phyloP scores from a whole-genome alignment of 192 early-diverging fungal species.

The Funneliformis geosporum region DNA sequence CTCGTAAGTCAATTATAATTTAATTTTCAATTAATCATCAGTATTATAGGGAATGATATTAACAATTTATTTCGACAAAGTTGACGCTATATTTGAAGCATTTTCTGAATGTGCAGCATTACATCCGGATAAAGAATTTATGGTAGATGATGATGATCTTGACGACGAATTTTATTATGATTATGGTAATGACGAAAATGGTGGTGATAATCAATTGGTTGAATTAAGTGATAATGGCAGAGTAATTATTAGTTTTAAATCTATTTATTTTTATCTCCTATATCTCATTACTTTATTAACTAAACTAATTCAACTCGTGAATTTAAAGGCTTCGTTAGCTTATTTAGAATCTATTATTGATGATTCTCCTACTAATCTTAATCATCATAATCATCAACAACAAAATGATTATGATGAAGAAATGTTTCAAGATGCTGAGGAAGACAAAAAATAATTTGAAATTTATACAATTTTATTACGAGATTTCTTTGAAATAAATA shows the following conservation, averaged over 20 bases:
- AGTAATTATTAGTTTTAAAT: background rate
- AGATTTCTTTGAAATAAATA: too few relatives aligned
- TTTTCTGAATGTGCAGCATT: constrained; percentile 62
- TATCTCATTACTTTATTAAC: background rate
- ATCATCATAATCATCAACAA: background rate
- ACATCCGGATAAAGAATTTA: constrained; percentile 60
- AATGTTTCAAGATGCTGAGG: constrained; percentile 30
- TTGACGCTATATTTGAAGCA: constrained; percentile 63
- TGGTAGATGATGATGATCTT: constrained; percentile 42
- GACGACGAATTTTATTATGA: constrained; percentile 34
- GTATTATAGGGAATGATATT: background rate
- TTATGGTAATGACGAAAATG: constrained; percentile 13
- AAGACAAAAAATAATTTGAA: background rate
- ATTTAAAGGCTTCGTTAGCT: constrained; percentile 15
- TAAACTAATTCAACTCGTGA: background rate
- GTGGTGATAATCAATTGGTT: constrained; percentile 26
- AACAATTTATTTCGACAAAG: constrained; percentile 36
- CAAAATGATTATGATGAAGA: constrained; percentile 17
- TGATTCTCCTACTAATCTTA: background rate
- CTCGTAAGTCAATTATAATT: constrained; percentile 44
- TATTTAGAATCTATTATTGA: constrained; percentile 19
- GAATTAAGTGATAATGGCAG: constrained; percentile 44
- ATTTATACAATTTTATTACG: too few relatives aligned
- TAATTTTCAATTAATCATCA: too few relatives aligned
- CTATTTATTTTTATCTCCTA: background rate